Conservation (phyloP, 169 alveolate genomes). For the Cytauxzoon felis region DNA sequence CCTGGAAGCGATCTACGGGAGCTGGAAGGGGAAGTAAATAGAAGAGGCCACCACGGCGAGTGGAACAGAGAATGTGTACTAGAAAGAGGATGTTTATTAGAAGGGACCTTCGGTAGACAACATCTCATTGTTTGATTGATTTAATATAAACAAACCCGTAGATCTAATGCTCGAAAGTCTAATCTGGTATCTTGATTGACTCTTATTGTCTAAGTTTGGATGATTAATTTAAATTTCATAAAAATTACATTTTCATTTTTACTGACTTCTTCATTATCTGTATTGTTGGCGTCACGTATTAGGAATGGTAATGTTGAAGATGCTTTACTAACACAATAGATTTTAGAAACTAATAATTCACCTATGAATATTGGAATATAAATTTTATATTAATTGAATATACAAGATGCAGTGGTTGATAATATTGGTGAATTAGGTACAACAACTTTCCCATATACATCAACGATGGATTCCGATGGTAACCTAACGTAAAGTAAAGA, state of each 20-base stretch:
- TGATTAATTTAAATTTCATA: no score
- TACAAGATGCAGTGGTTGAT: constrained; percentile 85
- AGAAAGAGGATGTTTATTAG: no score
- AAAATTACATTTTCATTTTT: constrained; percentile 36
- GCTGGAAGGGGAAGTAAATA: no score
- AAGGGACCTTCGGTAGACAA: no score
- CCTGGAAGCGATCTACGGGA: no score
- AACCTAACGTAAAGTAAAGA: constrained; percentile 9
- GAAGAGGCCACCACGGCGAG: no score
- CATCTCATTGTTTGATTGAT: no score
- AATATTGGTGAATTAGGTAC: constrained; percentile 86
- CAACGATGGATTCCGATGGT: constrained; percentile 90
- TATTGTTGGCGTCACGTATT: constrained; percentile 91
- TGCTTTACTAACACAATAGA: constrained; percentile 84
- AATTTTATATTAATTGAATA: neutral
- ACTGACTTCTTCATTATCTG: constrained; percentile 78
- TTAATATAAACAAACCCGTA: constrained; percentile 91
- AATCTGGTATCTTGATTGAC: constrained; percentile 94
- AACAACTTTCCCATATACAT: constrained; percentile 86
- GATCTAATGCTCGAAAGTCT: constrained; percentile 94
- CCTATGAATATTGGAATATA: neutral
- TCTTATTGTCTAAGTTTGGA: constrained; percentile 74
- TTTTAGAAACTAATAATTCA: constrained; percentile 84
- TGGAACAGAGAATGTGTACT: no score
- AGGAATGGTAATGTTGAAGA: constrained; percentile 90